Evolutionary conservation across 192 early-diverging fungal species (phyloP), one percentile per base, ranked within the genome.

Genomic region (Coemansia sp.): DNA sequence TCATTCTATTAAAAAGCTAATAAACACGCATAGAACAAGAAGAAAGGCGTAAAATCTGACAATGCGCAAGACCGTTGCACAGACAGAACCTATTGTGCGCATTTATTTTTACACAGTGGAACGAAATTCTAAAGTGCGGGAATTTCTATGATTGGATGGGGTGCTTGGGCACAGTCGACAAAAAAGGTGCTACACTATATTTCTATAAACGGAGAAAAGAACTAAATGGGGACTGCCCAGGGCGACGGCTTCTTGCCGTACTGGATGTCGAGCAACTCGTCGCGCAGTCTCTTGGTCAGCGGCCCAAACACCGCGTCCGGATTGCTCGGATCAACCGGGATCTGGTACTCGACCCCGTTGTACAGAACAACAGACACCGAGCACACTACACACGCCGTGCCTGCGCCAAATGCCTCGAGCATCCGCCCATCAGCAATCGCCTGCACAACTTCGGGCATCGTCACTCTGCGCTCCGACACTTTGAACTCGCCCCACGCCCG

Each of bases 361-460:
- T 92, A 97, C 45, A 83, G 66, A 61, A 97, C 89, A 35, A 71
- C 82, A 78, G 94, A 93, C 82, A 98, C 92, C 27, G 94, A 94
- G 73, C 84, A 87, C 16, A 98, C 93, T 59, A 98, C 95, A 74
- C 93, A 94, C 18, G 96, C 96, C 35, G 96, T 98, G 50, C 96
- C 96, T n/a, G 93, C 85, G 59, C 96, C 96, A 86, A 98, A 98
- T 82, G 94, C 91, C 73, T 98, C 96, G 23, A 91, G 73, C 63
- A 98, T 74, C 37, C 93, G 86, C 16, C 84, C 84, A 51, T 94
- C 86, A 52, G 90, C 84, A 35, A 88, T 59, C 6, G 93, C 93
- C 57, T 88, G 73, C n/a, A 85, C 69, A 13, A 98, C 57, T 65
- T 93, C 88, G 27, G 74, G 74, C 93, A 98, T 94, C 29, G 88